phyloP scores from a whole-genome alignment of 768 basidiomycete genomes.

The Hypholoma fasciculare region DNA sequence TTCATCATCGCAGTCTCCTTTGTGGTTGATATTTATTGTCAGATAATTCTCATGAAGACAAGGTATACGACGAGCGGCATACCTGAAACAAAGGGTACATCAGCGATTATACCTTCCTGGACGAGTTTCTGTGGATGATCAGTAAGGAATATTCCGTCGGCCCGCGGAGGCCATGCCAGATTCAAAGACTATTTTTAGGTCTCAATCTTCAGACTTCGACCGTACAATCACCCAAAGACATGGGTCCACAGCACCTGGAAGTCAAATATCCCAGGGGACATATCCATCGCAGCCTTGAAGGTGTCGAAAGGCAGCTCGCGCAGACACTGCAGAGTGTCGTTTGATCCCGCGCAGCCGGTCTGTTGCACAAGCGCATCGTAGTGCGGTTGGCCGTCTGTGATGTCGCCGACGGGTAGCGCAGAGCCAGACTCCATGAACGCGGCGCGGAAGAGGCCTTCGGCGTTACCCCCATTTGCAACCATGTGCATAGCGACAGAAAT shows the following conservation, averaged over 20 bases:
- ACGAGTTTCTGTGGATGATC: constrained; percentile 45
- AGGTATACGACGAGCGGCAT: background rate
- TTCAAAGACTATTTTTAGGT: constrained; percentile 32
- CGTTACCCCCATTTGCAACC: constrained; percentile 44
- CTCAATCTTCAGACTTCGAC: background rate
- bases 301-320: constrained; percentile 33
- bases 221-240: background rate
- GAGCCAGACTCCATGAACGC: constrained; percentile 47
- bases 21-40: too few species aligned
- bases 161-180: constrained; percentile 49
- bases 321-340: constrained; percentile 43
- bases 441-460: constrained; percentile 46
- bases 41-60: too few species aligned
- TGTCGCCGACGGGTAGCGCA: constrained; percentile 41
- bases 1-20: constrained; percentile 42
- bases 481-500: constrained; percentile 55
- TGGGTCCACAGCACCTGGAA: constrained; percentile 32
- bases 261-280: constrained; percentile 35
- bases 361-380: constrained; percentile 43
- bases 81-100: constrained; percentile 51
- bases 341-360: constrained; percentile 27
- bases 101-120: constrained; percentile 42
- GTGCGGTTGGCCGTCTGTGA: constrained; percentile 41
- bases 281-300: constrained; percentile 40
- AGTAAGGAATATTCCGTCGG: constrained; percentile 49